Evolutionary conservation across 441 rosid genomes (phyloP).

Genomic region (Gossypium lobatum): DNA sequence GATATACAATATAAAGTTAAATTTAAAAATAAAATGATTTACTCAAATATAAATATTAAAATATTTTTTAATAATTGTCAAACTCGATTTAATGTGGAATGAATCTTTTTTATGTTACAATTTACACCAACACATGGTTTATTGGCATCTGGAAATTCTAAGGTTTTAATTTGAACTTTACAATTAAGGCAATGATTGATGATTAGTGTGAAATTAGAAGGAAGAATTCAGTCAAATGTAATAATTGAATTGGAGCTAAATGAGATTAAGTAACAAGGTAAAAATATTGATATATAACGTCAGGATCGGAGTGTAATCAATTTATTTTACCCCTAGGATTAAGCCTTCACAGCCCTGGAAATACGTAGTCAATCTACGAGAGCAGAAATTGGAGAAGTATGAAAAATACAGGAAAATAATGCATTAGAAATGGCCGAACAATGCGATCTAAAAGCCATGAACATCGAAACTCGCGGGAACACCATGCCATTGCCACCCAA

Average conservation of each 20-base stretch:
- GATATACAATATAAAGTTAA: too few species aligned
- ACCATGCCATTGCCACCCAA: neutral
- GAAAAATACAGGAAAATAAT: neutral
- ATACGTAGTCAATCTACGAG: neutral
- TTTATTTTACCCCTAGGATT: neutral
- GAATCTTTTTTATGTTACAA: too few species aligned
- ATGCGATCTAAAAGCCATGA: neutral
- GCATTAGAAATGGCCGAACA: neutral
- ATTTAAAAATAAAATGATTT: too few species aligned
- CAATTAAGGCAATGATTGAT: too few species aligned
- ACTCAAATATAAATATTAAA: too few species aligned
- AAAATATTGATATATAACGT: neutral
- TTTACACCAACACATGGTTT: too few species aligned
- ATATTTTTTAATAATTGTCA: too few species aligned
- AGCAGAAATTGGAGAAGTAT: neutral
- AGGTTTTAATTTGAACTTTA: too few species aligned
- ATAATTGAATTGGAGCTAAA: neutral
- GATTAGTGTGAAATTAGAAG: too few species aligned
- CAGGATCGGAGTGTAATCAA: neutral
- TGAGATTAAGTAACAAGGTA: neutral
- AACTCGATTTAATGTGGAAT: too few species aligned
- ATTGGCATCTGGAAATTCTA: too few species aligned
- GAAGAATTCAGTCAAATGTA: too few species aligned
- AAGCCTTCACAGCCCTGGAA: neutral
- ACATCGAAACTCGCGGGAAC: slow-evolving; percentile 8